These are phyloP conservation scores for Akanthomyces lecanii DNA, from an alignment of 2,329 filamentous ascomycete species.

Conservation along the genomic window DNA sequence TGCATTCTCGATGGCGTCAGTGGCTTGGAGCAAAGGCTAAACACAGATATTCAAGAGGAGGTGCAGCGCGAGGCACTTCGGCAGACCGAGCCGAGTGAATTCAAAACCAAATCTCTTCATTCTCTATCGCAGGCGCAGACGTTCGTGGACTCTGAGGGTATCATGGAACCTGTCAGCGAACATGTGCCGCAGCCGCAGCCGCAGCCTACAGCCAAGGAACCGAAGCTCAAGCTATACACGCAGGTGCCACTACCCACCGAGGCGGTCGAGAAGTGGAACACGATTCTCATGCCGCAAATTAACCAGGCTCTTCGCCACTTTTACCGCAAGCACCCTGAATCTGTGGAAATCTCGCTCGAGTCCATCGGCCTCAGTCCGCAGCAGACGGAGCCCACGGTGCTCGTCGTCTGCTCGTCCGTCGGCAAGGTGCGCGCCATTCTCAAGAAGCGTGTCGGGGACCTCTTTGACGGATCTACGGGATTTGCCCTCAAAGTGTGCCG, in stretches of 20 bases:
- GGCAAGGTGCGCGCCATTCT: slow-evolving; percentile 67
- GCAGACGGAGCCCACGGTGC: slow-evolving; percentile 65
- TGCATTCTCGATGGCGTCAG: slow-evolving; percentile 56
- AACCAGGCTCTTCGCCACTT: slow-evolving; percentile 67
- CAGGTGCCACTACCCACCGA: slow-evolving; percentile 55
- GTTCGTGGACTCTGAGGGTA: neutral
- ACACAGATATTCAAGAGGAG: slow-evolving; percentile 40
- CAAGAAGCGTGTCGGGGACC: slow-evolving; percentile 59
- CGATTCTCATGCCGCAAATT: slow-evolving; percentile 65
- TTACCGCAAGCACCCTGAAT: slow-evolving; percentile 69
- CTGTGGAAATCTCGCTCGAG: slow-evolving; percentile 72
- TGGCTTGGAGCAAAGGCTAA: slow-evolving; percentile 50
- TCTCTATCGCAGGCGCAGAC: neutral
- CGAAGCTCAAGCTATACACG: slow-evolving; percentile 55
- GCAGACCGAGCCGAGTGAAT: neutral
- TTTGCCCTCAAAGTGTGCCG: slow-evolving; percentile 69
- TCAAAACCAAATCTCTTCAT: neutral
- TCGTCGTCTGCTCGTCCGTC: slow-evolving; percentile 74
- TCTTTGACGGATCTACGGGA: slow-evolving; percentile 59
- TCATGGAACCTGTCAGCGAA: neutral
- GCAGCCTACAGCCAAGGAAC: slow-evolving; percentile 20
- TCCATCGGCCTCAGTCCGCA: slow-evolving; percentile 66
- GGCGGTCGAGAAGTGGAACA: slow-evolving; percentile 68
- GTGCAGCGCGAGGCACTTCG: neutral
- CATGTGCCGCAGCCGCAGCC: too few species aligned